Percentiles rank a stretch among this genome's conserved stretches.
phyloP scores from a whole-genome alignment of 169 alveolate species.

The Amoebophrya sp. region DNA sequence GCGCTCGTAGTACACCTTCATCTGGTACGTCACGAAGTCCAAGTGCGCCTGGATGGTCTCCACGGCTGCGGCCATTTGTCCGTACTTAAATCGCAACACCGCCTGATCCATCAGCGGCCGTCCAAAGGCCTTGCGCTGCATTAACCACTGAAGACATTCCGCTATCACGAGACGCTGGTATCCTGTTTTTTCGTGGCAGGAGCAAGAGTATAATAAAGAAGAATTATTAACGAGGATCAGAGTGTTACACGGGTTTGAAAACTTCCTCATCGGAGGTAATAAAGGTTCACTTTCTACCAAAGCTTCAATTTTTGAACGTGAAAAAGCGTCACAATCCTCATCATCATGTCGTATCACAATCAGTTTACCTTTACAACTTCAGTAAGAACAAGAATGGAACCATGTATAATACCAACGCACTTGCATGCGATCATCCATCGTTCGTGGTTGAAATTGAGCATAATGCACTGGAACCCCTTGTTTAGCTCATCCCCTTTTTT shows the following conservation, averaged over 20 bases:
- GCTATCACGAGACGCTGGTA: background rate
- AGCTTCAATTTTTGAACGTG: too few species aligned
- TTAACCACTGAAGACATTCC: conserved; percentile 39
- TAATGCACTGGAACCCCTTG: conserved; percentile 42
- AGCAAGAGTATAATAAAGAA: background rate
- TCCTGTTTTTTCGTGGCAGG: background rate
- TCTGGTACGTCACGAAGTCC: conserved; percentile 39
- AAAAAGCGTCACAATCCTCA: too few species aligned
- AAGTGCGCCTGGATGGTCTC: background rate
- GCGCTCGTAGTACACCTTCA: background rate
- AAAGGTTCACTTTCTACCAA: too few species aligned
- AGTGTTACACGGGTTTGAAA: too few species aligned
- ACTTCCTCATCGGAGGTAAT: too few species aligned
- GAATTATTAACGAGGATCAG: background rate
- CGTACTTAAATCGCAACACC: conserved; percentile 40
- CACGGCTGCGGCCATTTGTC: conserved; percentile 27
- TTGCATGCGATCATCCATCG: too few species aligned
- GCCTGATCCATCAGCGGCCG: conserved; percentile 43
- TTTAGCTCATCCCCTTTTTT: conserved; percentile 27
- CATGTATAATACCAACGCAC: too few species aligned
- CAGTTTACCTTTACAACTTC: too few species aligned
- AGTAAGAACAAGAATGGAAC: too few species aligned
- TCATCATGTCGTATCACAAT: too few species aligned
- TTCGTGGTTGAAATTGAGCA: conserved; percentile 50
- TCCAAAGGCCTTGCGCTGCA: conserved; percentile 43